These are phyloP conservation scores for Zelonia costaricensis DNA, from an alignment of 208 protist genomes.

Conservation along the genomic window DNA sequence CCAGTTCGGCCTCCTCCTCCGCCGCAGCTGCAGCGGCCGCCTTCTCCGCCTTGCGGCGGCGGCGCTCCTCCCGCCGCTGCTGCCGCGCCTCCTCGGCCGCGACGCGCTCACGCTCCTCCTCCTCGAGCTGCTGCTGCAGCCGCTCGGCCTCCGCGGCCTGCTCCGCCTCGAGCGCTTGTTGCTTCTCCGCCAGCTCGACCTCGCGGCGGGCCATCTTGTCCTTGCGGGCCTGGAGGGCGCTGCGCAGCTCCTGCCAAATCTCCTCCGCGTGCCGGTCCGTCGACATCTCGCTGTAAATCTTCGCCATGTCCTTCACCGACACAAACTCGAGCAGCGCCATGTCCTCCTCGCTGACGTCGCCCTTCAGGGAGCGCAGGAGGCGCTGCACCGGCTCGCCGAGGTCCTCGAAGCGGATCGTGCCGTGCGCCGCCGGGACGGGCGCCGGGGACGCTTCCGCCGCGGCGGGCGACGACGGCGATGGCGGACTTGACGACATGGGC, in stretches of 20 bases:
- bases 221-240: conserved; percentile 47
- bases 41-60: conserved; percentile 37
- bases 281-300: conserved; percentile 83
- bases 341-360: conserved; percentile 68
- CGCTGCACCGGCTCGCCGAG: conserved; percentile 85
- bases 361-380: conserved; percentile 66
- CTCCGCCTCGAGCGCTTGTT: conserved; percentile 36
- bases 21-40: conserved; percentile 24
- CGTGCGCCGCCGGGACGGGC: background rate
- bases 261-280: conserved; percentile 60
- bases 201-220: conserved; percentile 45
- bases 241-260: conserved; percentile 77
- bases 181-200: conserved; percentile 41
- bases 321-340: conserved; percentile 82
- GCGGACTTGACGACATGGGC: conserved; percentile 6
- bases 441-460: no score
- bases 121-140: conserved; percentile 36
- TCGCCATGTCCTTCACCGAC: conserved; percentile 86
- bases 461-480: background rate
- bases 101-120: conserved; percentile 42
- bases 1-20: conserved; percentile 26
- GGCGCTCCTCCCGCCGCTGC: conserved; percentile 39
- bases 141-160: conserved; percentile 36
- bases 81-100: conserved; percentile 36
- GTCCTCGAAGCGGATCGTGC: conserved; percentile 85